Evolutionary conservation across 2,329 filamentous ascomycete species (phyloP).

Genomic region (Cladosporium velox): DNA sequence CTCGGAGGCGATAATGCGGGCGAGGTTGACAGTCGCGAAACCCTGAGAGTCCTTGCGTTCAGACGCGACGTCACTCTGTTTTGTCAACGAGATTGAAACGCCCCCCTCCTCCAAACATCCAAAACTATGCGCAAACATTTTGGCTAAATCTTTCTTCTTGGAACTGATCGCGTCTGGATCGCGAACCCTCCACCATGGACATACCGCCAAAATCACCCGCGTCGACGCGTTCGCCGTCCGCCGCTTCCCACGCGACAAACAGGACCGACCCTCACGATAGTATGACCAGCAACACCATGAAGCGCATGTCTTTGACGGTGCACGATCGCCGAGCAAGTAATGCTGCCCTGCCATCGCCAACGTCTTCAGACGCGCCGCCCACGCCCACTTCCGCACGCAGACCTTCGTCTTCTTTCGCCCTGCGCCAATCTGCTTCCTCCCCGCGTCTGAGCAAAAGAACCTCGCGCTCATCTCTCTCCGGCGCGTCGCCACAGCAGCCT

Average conservation of each 20-base stretch:
- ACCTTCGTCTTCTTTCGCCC: conserved; percentile 16
- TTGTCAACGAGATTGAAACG: not conserved
- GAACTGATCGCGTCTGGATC: not conserved
- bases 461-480: conserved; percentile 34
- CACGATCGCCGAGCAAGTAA: conserved; percentile 15
- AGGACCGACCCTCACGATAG: conserved; percentile 11
- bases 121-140: conserved; percentile 2
- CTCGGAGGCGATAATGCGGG: conserved; percentile 23
- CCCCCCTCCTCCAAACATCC: not conserved
- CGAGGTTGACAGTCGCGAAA: conserved; percentile 21
- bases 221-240: conserved; percentile 12
- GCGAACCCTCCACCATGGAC: conserved; percentile 11
- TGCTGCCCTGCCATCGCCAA: conserved; percentile 12
- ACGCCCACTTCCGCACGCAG: conserved; percentile 14
- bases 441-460: conserved; percentile 27
- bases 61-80: conserved; percentile 19
- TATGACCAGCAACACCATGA: conserved; percentile 22
- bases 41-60: conserved; percentile 2
- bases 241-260: conserved; percentile 13
- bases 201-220: conserved; percentile 13
- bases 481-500: conserved; percentile 15
- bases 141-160: not conserved
- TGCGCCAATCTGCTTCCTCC: conserved; percentile 23
- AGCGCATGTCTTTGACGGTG: conserved; percentile 19
- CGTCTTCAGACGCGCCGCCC: conserved; percentile 23